Percentiles rank a stretch among this genome's conserved stretches.
Conservation (phyloP, 2,329 filamentous ascomycete genomes). For the Diplodia sapinea region DNA sequence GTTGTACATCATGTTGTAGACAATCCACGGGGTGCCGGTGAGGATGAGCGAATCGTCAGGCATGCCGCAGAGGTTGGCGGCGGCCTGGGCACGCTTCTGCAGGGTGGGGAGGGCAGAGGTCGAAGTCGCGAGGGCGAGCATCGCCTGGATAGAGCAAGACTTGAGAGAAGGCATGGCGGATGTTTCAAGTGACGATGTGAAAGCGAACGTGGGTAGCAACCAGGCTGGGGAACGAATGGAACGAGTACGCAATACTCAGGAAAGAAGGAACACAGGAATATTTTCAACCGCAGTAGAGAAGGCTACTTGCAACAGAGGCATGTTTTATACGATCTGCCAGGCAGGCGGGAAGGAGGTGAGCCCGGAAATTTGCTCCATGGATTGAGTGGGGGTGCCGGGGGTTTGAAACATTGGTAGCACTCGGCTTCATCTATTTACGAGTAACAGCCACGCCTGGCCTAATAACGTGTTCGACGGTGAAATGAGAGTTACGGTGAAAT, state of each 20-base stretch:
- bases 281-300: background rate
- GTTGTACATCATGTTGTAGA: slow-evolving; percentile 56
- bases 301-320: background rate
- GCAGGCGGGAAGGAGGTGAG: slow-evolving; percentile 5
- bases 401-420: slow-evolving; percentile 20
- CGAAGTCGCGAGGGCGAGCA: slow-evolving; percentile 33
- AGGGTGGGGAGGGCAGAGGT: slow-evolving; percentile 28
- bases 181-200: background rate
- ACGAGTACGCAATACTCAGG: slow-evolving; percentile 27
- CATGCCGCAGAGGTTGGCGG: slow-evolving; percentile 32
- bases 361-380: slow-evolving; percentile 26
- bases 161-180: slow-evolving; percentile 26
- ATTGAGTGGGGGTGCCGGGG: slow-evolving; percentile 16
- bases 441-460: slow-evolving; percentile 11
- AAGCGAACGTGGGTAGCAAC: slow-evolving; percentile 13
- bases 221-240: slow-evolving; percentile 20
- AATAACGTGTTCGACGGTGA: no score
- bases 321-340: slow-evolving; percentile 17
- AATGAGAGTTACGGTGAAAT: no score
- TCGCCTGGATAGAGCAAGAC: slow-evolving; percentile 19
- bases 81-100: slow-evolving; percentile 30
- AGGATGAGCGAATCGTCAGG: slow-evolving; percentile 39
- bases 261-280: background rate
- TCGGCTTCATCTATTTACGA: slow-evolving; percentile 23
- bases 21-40: slow-evolving; percentile 52